phyloP scores from a whole-genome alignment of 805 yeast species.

The Wickerhamomyces rabaulensis region DNA sequence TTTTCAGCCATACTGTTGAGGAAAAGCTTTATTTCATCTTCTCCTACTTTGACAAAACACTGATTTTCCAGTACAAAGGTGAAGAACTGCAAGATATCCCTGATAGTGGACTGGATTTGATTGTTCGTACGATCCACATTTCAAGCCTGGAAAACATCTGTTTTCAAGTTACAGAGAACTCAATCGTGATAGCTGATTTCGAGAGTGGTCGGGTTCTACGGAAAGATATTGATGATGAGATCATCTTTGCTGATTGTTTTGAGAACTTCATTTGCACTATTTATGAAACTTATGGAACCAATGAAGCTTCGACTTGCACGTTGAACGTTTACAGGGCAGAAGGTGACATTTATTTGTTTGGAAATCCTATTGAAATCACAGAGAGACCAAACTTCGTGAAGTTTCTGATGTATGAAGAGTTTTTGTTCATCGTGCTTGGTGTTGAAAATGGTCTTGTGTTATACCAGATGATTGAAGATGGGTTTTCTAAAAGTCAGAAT shows the following conservation, averaged over 20 bases:
- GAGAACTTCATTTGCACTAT: constrained; percentile 10
- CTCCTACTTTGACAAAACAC: constrained; percentile 34
- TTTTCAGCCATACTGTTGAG: constrained; percentile 13
- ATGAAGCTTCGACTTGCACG: background rate
- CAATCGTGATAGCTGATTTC: constrained; percentile 18
- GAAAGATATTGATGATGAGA: constrained; percentile 5
- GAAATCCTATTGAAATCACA: background rate
- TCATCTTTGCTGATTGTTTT: constrained; percentile 16
- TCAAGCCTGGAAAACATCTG: constrained; percentile 14
- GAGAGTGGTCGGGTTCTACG: constrained; percentile 4
- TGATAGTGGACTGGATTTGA: constrained; percentile 17
- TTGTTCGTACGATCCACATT: constrained; percentile 11
- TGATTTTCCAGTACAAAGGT: constrained; percentile 28
- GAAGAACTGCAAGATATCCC: constrained; percentile 23
- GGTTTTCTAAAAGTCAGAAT: background rate
- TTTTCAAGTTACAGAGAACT: constrained; percentile 20
- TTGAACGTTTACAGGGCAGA: constrained; percentile 6
- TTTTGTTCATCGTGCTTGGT: constrained; percentile 10
- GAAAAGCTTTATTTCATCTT: constrained; percentile 28
- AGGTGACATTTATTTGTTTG: constrained; percentile 9
- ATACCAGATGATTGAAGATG: constrained; percentile 2
- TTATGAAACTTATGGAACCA: constrained; percentile 1
- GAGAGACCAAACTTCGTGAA: constrained; percentile 15
- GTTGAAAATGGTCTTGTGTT: background rate
- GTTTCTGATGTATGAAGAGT: constrained; percentile 6